Evolutionary conservation across 805 yeast genomes (phyloP).

Genomic region (Cyberlindnera mississippiensis): DNA sequence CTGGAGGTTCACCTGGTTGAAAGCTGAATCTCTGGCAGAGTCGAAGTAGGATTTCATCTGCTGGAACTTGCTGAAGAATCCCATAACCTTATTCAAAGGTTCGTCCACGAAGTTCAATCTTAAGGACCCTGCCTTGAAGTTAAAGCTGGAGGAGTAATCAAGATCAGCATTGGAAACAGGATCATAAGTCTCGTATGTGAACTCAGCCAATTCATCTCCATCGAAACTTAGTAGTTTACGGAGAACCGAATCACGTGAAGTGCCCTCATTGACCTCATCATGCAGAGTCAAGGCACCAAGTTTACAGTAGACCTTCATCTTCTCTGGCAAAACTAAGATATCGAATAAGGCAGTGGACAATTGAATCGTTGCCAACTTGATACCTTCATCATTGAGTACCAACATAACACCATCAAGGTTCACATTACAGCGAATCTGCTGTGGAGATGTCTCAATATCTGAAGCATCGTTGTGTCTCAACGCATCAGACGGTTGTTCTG

Average conservation of each 20-base stretch:
- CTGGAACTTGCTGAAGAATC: constrained; percentile 68
- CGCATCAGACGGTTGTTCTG: constrained; percentile 64
- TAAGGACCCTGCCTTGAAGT: constrained; percentile 71
- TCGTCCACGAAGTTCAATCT: constrained; percentile 77
- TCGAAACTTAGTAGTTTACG: constrained; percentile 73
- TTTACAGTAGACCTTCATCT: constrained; percentile 64
- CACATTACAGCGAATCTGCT: constrained; percentile 65
- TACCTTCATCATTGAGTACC: constrained; percentile 77
- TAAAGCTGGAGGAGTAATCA: constrained; percentile 49
- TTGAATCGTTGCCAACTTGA: constrained; percentile 73
- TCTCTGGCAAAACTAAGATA: constrained; percentile 68
- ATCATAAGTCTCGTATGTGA: constrained; percentile 80
- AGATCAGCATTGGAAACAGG: constrained; percentile 42
- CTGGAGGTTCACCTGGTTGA: constrained; percentile 68
- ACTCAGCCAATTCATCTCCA: constrained; percentile 76
- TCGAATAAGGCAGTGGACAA: constrained; percentile 69
- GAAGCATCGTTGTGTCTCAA: constrained; percentile 63
- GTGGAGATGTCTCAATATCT: constrained; percentile 59
- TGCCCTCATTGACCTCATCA: constrained; percentile 70
- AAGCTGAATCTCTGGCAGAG: constrained; percentile 81
- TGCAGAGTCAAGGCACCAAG: constrained; percentile 75
- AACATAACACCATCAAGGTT: constrained; percentile 69
- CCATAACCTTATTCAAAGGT: constrained; percentile 63
- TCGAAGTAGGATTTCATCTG: constrained; percentile 90
- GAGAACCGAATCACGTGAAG: constrained; percentile 53